These are phyloP conservation scores for Microcos paniculata DNA, from an alignment of 345 rosid species.

Conservation along the genomic window DNA sequence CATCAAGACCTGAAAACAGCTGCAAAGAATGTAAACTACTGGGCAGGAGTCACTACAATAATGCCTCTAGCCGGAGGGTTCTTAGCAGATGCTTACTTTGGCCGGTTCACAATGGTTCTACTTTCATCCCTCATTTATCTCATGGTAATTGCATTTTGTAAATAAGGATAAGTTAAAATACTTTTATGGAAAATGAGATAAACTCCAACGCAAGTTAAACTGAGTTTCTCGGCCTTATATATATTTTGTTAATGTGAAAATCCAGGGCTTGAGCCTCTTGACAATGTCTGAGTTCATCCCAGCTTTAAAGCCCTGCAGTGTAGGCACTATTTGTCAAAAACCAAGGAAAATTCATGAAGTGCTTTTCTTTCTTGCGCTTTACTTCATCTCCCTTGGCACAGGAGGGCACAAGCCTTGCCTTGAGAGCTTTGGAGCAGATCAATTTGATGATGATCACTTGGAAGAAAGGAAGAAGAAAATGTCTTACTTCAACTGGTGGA, in stretches of 20 bases:
- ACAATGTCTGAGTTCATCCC: slow-evolving; percentile 42
- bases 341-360: slow-evolving; percentile 43
- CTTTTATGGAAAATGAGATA: neutral
- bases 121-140: slow-evolving; percentile 41
- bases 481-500: slow-evolving; percentile 62
- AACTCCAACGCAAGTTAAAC: neutral
- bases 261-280: slow-evolving; percentile 44
- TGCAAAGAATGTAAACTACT: slow-evolving; percentile 48
- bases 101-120: slow-evolving; percentile 39
- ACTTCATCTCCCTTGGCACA: slow-evolving; percentile 41
- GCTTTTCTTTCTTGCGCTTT: slow-evolving; percentile 43
- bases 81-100: slow-evolving; percentile 48
- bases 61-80: slow-evolving; percentile 51
- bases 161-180: neutral
- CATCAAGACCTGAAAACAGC: slow-evolving; percentile 47
- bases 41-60: slow-evolving; percentile 52
- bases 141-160: slow-evolving; percentile 21
- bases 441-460: slow-evolving; percentile 44
- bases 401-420: slow-evolving; percentile 53
- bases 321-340: slow-evolving; percentile 7
- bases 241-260: neutral
- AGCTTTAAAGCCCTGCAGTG: slow-evolving; percentile 29
- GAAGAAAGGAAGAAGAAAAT: slow-evolving; percentile 48
- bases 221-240: neutral
- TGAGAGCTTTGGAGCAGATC: slow-evolving; percentile 58